Base-by-base conservation (phyloP, 495 filamentous ascomycete genomes). In the Alectoria sarmentosa region DNA sequence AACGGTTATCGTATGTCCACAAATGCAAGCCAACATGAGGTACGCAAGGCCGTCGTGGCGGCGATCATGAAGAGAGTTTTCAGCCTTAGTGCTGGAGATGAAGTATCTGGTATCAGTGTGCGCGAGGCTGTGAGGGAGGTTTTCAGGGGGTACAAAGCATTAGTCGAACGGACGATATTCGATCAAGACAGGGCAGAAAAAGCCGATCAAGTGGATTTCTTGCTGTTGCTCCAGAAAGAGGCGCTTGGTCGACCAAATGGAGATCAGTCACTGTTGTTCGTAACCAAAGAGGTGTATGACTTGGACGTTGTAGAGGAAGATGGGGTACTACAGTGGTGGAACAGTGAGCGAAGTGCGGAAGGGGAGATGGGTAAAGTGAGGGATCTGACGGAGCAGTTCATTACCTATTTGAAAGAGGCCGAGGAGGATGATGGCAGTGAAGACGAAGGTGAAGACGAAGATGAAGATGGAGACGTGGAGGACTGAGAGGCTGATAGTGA, bases 261-360 rank as follows among this genome's bases (percentile, higher is more conserved):
- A 10, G 88, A 87, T 28, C 83, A 80, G 15, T 78, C 96, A 4
- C 78, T 98, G 4, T 78, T 93, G 10, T 88, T 86, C 52, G 78
- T 89, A 65, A 80, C 87, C 38, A 92, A 93, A 77, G 85, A 89
- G 73, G 77, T 96, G 62, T 95, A 96, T 73, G 85, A 88, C 63
- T 73, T 88, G 61, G 94, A 98, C 66, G 80, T 97, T 10, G 73
- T 97, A 1, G 92, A 96, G 72, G 90, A 96, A 73, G 93, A 96
- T 46, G 92, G 87, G 0, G 88, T 94, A 54, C 77, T 92, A 71
- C 82, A 83, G 64, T 98, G 94, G 94, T 98, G 92, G 93, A 81
- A 78, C 26, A 85, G 94, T 74, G 78, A 79, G 65, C 81, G 84
- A 69, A 82, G 77, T 37, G 82, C 78, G 62, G 83, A 76, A 11